Base-by-base conservation (phyloP, 1,139 yeast species). In the Kodamaea suecica region DNA sequence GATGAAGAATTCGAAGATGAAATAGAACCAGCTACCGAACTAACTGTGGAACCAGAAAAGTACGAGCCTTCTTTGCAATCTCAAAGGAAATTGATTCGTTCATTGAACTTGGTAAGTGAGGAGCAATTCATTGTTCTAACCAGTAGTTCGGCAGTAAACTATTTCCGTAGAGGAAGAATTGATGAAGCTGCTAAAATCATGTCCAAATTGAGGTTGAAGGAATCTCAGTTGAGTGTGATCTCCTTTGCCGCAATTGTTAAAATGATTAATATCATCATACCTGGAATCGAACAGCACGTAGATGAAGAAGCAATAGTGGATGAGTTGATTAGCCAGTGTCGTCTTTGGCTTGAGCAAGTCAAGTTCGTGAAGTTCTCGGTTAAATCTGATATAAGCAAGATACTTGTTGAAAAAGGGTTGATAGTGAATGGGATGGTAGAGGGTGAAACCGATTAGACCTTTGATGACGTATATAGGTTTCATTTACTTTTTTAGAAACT, bases 101-200 rank as follows among this genome's bases (percentile, higher is more conserved):
- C 70, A 1, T 54, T 68, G 34, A 63, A 60, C 42, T 49, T 68
- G 31, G 50, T 68, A 9, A 47, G 50, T 11, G 62, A 63, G 32
- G 72, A 67, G 35, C 63, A 66, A 37, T 60, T 57, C 36, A 53
- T 65, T 5, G 54, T 65, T 1, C 49, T 67, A 29, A 48, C 58
- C 1, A 44, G 61, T 17, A 50, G 66, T 3, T 48, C 63, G 30
- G 51, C 62, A 1, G 38, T 52, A 4, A 53, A 52, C 38, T 64
- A 59, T 36, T 49, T 48, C 37, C 42, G 48, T 23, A 44, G 47
- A 11, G 44, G 52, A 5, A 49, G 54, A 33, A 36, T 40, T 9
- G 36, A 42, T 3, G 51, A 55, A 12, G 50, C 58, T 5, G 29
- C 41, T 7, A 48, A 52, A 39, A 49, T 66, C 14, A 49, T 66